phyloP scores from a whole-genome alignment of 345 rosid genomes.

The Euphorbia lathyris region DNA sequence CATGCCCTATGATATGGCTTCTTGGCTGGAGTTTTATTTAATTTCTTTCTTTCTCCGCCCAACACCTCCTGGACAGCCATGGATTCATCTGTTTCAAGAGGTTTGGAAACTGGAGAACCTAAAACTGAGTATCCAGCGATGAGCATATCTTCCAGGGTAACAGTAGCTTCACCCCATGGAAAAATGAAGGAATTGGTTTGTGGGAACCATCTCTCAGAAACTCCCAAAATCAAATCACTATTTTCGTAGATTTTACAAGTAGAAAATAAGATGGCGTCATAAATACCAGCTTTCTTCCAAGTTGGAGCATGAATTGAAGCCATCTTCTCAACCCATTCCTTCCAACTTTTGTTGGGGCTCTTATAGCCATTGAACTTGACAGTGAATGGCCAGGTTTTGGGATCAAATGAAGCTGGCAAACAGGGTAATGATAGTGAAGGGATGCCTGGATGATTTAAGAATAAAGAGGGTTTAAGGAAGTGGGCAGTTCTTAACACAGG shows the following conservation, averaged over 20 bases:
- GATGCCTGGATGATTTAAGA: conserved; percentile 17
- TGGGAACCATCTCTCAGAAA: conserved; percentile 50
- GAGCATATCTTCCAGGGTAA: conserved; percentile 47
- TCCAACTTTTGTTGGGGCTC: conserved; percentile 18
- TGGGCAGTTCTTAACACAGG: conserved; percentile 21
- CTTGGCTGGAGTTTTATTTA: conserved; percentile 10
- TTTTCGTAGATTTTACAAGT: conserved; percentile 27
- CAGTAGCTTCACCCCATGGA: conserved; percentile 59
- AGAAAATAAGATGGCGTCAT: conserved; percentile 45
- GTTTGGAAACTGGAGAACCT: conserved; percentile 36
- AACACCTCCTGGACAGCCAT: conserved; percentile 21
- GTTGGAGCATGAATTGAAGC: conserved; percentile 19
- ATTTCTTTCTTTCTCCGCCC: conserved; percentile 16
- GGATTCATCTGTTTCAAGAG: conserved; percentile 7
- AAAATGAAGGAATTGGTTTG: conserved; percentile 49
- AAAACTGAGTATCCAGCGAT: conserved; percentile 37
- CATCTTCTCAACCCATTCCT: conserved; percentile 44
- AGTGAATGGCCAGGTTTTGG: conserved; percentile 20
- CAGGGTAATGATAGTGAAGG: conserved; percentile 22
- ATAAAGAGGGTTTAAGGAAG: conserved; percentile 21
- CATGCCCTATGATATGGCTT: conserved; percentile 28
- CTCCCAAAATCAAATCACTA: conserved; percentile 29
- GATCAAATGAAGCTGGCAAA: conserved; percentile 6
- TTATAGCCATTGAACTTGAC: conserved; percentile 34
- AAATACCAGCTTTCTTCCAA: conserved; percentile 47